Percentiles rank a stretch among this genome's conserved stretches.
phyloP scores from a whole-genome alignment of 352 stramenopile genomes.

The Pythium phragmitis region DNA sequence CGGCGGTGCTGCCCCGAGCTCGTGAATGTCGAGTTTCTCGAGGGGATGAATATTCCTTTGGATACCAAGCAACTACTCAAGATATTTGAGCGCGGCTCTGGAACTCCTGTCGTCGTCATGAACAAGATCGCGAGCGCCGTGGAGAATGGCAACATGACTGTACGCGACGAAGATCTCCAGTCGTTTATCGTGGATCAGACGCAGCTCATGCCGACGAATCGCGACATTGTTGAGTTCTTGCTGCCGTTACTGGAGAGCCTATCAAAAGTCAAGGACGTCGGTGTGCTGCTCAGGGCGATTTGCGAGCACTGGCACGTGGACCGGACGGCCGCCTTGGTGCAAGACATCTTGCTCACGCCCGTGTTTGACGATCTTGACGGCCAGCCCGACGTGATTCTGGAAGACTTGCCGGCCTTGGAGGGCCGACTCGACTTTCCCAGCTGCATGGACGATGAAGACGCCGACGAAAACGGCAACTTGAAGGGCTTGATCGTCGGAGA shows the following conservation, averaged over 20 bases:
- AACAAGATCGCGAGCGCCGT: constrained; percentile 75
- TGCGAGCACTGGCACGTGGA: constrained; percentile 69
- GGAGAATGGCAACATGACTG: constrained; percentile 65
- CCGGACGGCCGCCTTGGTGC: constrained; percentile 53
- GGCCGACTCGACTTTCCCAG: constrained; percentile 77
- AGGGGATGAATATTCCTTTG: constrained; percentile 66
- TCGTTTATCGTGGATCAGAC: constrained; percentile 32
- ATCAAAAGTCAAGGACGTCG: constrained; percentile 67
- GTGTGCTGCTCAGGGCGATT: constrained; percentile 55
- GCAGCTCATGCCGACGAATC: constrained; percentile 41
- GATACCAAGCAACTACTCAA: constrained; percentile 53
- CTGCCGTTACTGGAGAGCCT: constrained; percentile 71
- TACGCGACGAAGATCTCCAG: constrained; percentile 45
- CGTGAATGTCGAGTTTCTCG: constrained; percentile 84
- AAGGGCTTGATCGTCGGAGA: constrained; percentile 65
- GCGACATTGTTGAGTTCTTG: constrained; percentile 64
- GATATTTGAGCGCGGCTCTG: constrained; percentile 71
- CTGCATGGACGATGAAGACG: constrained; percentile 75
- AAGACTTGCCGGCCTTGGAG: constrained; percentile 53
- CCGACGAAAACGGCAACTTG: constrained; percentile 81
- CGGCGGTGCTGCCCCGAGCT: constrained; percentile 66
- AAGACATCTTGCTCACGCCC: constrained; percentile 68
- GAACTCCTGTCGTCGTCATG: constrained; percentile 51
- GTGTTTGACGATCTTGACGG: constrained; percentile 86
- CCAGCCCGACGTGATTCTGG: constrained; percentile 70